Base-by-base conservation (phyloP, 2,329 filamentous ascomycete species). In the Aspergillus uvarum region DNA sequence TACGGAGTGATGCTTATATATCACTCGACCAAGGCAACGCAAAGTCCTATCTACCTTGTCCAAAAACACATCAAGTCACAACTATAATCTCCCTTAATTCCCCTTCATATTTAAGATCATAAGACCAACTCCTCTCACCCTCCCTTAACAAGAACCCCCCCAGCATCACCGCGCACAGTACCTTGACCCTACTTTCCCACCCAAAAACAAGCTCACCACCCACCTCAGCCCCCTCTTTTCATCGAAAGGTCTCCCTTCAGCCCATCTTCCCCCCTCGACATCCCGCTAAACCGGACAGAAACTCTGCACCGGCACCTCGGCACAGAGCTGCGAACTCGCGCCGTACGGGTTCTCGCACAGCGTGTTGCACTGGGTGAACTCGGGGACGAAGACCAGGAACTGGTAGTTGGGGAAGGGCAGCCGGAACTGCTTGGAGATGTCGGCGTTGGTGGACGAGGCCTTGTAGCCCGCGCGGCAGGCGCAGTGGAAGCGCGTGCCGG, bases 381-480 rank as follows among this genome's bases (percentile, higher is more conserved):
- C 70, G 0, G 73, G 72, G 3, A 71, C 71, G 52, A 77, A 77
- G 31, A 77, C 76, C 51, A 77, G 63, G 66, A 75, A 77, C 65
- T 76, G 62, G 59, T 74, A 77, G 59, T 76, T 70, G 54, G 72
- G 70, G 64, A 77, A 70, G 24, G 68, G 65, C 26, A 77, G 67
- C 22, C 76, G 74, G 73, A 77, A 77, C 64, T 77, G 73, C 58
- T 71, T 63, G 21, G 59, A 52, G 51, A 71, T 56, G 56, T 76
- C 62, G 12, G 67, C 59, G 60, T 76, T 71, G 47, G 67, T 8
- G 19, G 58, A 26, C 19, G 70, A 74, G 31, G 75, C 72, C 68
- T 77, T 77, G 64, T 74, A 77, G 44, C 76, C 76, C 21, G 76
- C 76, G 58, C 75, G 75, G 61, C 76, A 77, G 65, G 76, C 76